Conservation (phyloP, 495 filamentous ascomycete genomes). For the Penicillium waksmanii region DNA sequence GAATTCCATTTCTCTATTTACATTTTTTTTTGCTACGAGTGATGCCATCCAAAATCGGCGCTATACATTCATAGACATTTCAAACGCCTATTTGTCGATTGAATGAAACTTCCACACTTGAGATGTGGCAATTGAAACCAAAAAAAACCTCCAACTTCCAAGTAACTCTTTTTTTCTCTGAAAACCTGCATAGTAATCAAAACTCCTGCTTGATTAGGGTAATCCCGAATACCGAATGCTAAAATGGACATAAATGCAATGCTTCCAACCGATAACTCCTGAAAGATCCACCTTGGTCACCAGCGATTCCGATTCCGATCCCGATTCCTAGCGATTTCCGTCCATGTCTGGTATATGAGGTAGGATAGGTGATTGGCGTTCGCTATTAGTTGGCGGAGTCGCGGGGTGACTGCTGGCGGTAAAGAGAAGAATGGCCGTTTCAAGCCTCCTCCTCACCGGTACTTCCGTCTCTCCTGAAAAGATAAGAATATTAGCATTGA, state of each 20-base stretch:
- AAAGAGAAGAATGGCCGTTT: slow-evolving; percentile 13
- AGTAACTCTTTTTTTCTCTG: not conserved
- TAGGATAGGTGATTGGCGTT: not conserved
- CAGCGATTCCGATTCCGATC: not conserved
- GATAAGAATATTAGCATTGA: slow-evolving; percentile 11
- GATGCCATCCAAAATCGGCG: slow-evolving; percentile 26
- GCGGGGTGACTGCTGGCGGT: not conserved
- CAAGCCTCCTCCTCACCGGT: slow-evolving; percentile 52
- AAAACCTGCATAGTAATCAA: slow-evolving; percentile 10
- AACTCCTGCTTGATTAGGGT: slow-evolving; percentile 13
- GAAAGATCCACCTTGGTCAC: slow-evolving; percentile 10
- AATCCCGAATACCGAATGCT: slow-evolving; percentile 20
- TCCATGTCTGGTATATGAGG: not conserved
- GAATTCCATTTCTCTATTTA: slow-evolving; percentile 7
- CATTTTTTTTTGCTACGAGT: slow-evolving; percentile 18
- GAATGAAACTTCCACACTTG: slow-evolving; percentile 15
- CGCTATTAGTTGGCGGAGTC: not conserved
- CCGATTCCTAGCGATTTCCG: not conserved
- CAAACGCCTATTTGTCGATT: slow-evolving; percentile 17
- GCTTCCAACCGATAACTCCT: slow-evolving; percentile 31
- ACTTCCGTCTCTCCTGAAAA: slow-evolving; percentile 53
- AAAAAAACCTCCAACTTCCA: not conserved
- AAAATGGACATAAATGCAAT: slow-evolving; percentile 23
- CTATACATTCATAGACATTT: slow-evolving; percentile 30
- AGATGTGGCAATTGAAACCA: not conserved